Percentiles rank a stretch among this genome's conserved stretches.
Conservation (phyloP, 2,329 filamentous ascomycete genomes). For the Ophiostoma montium region DNA sequence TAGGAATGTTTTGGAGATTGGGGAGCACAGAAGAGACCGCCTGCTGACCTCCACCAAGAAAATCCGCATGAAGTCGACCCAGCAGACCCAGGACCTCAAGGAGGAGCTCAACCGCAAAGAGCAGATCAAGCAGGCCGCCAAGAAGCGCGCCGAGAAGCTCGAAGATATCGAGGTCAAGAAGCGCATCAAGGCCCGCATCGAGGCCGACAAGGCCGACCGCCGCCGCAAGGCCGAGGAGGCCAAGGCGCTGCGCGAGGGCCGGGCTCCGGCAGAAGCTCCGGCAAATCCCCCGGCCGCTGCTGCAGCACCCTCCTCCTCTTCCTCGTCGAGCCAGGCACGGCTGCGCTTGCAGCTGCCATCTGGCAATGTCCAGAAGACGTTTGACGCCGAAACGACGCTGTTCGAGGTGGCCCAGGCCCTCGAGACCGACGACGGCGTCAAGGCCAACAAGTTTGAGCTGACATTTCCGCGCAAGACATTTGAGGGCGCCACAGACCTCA, state of each 20-base stretch:
- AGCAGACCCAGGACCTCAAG: slow-evolving; percentile 76
- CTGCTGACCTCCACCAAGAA: slow-evolving; percentile 25
- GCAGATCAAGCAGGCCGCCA: slow-evolving; percentile 77
- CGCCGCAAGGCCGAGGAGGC: slow-evolving; percentile 72
- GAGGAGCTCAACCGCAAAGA: slow-evolving; percentile 81
- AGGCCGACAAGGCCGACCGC: slow-evolving; percentile 83
- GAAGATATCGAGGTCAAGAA: slow-evolving; percentile 77
- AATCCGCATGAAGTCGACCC: slow-evolving; percentile 75
- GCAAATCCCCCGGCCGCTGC: slow-evolving; percentile 31
- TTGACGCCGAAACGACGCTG: slow-evolving; percentile 77
- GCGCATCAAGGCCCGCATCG: slow-evolving; percentile 84
- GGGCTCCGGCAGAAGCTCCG: slow-evolving; percentile 15
- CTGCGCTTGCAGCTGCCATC: slow-evolving; percentile 61
- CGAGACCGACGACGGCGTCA: slow-evolving; percentile 52
- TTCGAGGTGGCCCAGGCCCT: slow-evolving; percentile 80
- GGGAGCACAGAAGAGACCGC: not conserved
- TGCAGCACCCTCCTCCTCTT: slow-evolving; percentile 43
- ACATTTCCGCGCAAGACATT: slow-evolving; percentile 83
- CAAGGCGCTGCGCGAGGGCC: slow-evolving; percentile 77
- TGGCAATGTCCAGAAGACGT: slow-evolving; percentile 67
- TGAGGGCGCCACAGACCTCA: slow-evolving; percentile 55
- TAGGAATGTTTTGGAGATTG: slow-evolving; percentile 18
- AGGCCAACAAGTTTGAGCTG: slow-evolving; percentile 64
- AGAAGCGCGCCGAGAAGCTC: slow-evolving; percentile 76
- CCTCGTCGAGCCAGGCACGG: slow-evolving; percentile 56